Conservation (phyloP, 108 stramenopile genomes). For the Cyclotella atomus region DNA sequence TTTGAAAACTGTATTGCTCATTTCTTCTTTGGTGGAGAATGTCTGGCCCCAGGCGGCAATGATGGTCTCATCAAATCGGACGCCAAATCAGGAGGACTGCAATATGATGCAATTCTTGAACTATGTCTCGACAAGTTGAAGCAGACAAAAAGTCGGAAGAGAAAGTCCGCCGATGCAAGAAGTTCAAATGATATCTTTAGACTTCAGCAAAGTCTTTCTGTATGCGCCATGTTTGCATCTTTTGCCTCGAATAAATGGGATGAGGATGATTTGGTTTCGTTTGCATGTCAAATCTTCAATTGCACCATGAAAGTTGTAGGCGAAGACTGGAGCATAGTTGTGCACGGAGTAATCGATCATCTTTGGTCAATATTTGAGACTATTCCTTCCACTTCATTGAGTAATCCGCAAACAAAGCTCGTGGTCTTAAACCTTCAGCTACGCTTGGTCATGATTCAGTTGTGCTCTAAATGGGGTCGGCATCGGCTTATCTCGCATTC, state of each 20-base stretch:
- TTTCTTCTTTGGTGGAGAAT: conserved; percentile 13
- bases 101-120: conserved; percentile 24
- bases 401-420: neutral
- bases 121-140: conserved; percentile 39
- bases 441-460: conserved; percentile 28
- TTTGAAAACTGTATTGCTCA: conserved; percentile 32
- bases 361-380: conserved; percentile 42
- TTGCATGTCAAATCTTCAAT: conserved; percentile 25
- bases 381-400: conserved; percentile 7
- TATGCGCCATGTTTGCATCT: conserved; percentile 33
- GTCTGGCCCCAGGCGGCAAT: conserved; percentile 17
- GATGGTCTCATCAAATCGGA: neutral
- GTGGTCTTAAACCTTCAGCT: conserved; percentile 17
- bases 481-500: conserved; percentile 8
- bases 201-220: conserved; percentile 26
- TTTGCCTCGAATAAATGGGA: conserved; percentile 10
- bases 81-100: conserved; percentile 1
- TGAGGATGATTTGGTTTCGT: conserved; percentile 25
- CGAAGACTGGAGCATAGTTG: conserved; percentile 18
- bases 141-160: neutral
- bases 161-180: neutral
- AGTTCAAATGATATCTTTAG: neutral
- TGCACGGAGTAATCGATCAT: conserved; percentile 17
- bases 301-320: conserved; percentile 18
- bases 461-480: conserved; percentile 37